phyloP scores from a whole-genome alignment of 2,329 filamentous ascomycete genomes.

The Xylariales sp. region DNA sequence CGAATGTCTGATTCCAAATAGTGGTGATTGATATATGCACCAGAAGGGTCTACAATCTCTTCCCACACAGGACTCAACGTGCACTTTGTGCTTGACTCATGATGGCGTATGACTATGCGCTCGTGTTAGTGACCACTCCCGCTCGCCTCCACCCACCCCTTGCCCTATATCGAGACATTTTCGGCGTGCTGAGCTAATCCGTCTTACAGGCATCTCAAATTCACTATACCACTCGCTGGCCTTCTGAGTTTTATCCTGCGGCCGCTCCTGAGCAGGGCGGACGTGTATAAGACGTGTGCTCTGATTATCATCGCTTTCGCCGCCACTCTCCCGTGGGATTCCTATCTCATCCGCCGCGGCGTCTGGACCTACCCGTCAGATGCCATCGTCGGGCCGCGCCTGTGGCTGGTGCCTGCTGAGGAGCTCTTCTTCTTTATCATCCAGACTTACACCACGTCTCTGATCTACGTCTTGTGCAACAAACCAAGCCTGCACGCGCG shows the following conservation, averaged over 20 bases:
- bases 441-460: slow-evolving; percentile 68
- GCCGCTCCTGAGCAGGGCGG: slow-evolving; percentile 58
- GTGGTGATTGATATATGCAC: no score
- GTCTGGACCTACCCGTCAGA: slow-evolving; percentile 69
- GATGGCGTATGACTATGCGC: slow-evolving; percentile 59
- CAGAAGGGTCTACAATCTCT: no score
- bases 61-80: no score
- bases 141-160: background rate
- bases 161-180: background rate
- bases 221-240: slow-evolving; percentile 61
- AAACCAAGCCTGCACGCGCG: slow-evolving; percentile 54
- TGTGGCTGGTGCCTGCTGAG: slow-evolving; percentile 64
- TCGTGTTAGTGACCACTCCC: slow-evolving; percentile 57
- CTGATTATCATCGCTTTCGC: slow-evolving; percentile 60
- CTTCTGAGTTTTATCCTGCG: slow-evolving; percentile 54
- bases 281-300: slow-evolving; percentile 58
- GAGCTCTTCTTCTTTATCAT: slow-evolving; percentile 76
- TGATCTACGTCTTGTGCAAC: slow-evolving; percentile 64
- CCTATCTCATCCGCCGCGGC: slow-evolving; percentile 62
- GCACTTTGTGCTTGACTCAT: no score
- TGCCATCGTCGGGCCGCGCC: slow-evolving; percentile 57
- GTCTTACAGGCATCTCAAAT: slow-evolving; percentile 53
- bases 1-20: no score
- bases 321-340: slow-evolving; percentile 73
- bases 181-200: background rate